phyloP scores from a whole-genome alignment of 2,329 filamentous ascomycete genomes.

The Hymenoscyphus occultus region DNA sequence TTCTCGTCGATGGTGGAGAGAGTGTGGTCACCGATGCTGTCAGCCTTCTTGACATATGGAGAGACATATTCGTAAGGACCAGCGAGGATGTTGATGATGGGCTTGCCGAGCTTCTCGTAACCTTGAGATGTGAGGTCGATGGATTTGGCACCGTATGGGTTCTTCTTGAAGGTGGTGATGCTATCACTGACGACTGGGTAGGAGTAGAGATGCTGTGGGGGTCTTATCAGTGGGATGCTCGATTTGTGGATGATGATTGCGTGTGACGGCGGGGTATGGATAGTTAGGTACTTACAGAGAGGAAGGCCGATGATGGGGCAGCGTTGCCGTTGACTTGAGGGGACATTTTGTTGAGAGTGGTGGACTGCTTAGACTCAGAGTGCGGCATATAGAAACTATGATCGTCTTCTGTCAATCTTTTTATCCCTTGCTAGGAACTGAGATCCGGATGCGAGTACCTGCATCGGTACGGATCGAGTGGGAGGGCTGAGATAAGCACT shows the following conservation, averaged over 20 bases:
- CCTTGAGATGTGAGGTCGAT: slow-evolving; percentile 43
- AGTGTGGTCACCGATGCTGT: slow-evolving; percentile 71
- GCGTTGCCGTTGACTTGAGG: slow-evolving; percentile 51
- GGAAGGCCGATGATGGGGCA: slow-evolving; percentile 47
- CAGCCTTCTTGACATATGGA: slow-evolving; percentile 81
- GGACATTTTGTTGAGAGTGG: slow-evolving; percentile 33
- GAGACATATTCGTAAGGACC: slow-evolving; percentile 79
- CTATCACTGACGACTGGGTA: slow-evolving; percentile 82
- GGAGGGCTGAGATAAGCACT: slow-evolving; percentile 6
- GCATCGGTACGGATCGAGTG: not conserved
- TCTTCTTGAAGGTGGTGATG: slow-evolving; percentile 74
- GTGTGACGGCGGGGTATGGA: not conserved
- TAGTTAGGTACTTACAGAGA: slow-evolving; percentile 42
- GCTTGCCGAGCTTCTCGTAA: slow-evolving; percentile 58
- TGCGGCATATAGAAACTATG: slow-evolving; percentile 22
- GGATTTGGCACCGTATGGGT: slow-evolving; percentile 80
- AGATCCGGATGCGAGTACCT: not conserved
- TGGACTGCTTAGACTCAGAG: slow-evolving; percentile 15
- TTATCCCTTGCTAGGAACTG: slow-evolving; percentile 8
- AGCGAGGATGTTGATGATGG: slow-evolving; percentile 73
- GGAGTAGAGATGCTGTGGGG: slow-evolving; percentile 69
- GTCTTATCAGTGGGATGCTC: slow-evolving; percentile 17
- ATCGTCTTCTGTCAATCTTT: slow-evolving; percentile 7
- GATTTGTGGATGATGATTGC: not conserved
- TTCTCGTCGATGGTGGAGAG: slow-evolving; percentile 65